Conservation (phyloP, 2,329 filamentous ascomycete genomes). For the Penicillium sp. region DNA sequence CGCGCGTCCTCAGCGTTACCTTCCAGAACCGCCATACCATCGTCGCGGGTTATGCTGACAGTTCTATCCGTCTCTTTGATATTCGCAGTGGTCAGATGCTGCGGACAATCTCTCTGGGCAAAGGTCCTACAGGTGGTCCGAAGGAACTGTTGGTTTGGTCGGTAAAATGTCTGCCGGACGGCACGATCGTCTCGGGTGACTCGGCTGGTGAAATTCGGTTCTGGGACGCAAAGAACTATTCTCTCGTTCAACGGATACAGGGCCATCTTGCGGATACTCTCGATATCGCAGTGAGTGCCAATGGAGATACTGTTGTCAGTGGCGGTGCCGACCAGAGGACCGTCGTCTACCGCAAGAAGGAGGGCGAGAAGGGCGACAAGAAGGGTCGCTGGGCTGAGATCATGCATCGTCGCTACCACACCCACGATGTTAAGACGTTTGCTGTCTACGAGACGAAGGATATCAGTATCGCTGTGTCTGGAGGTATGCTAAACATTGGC, state of each 20-base stretch:
- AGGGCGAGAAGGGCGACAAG: conserved; percentile 49
- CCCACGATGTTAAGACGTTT: conserved; percentile 93
- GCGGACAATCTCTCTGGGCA: conserved; percentile 80
- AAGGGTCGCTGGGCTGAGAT: conserved; percentile 74
- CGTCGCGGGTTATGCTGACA: conserved; percentile 92
- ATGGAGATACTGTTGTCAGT: conserved; percentile 80
- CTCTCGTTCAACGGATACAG: conserved; percentile 78
- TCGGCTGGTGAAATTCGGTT: conserved; percentile 91
- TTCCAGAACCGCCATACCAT: conserved; percentile 82
- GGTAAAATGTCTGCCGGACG: conserved; percentile 80
- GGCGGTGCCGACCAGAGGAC: conserved; percentile 90
- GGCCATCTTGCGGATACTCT: conserved; percentile 87
- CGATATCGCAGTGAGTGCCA: conserved; percentile 75
- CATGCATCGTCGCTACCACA: conserved; percentile 82
- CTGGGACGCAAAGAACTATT: conserved; percentile 91
- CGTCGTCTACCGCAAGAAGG: conserved; percentile 69
- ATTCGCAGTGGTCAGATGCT: conserved; percentile 72
- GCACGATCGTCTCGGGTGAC: conserved; percentile 90
- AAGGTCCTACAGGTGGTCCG: conserved; percentile 69
- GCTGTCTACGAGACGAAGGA: conserved; percentile 80
- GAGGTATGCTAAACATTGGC: conserved; percentile 59
- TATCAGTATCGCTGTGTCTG: conserved; percentile 84
- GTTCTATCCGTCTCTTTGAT: conserved; percentile 88
- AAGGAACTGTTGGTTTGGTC: conserved; percentile 92
- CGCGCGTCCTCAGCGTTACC: conserved; percentile 83